phyloP scores from a whole-genome alignment of 805 yeast species.

The Hanseniaspora occidentalis region DNA sequence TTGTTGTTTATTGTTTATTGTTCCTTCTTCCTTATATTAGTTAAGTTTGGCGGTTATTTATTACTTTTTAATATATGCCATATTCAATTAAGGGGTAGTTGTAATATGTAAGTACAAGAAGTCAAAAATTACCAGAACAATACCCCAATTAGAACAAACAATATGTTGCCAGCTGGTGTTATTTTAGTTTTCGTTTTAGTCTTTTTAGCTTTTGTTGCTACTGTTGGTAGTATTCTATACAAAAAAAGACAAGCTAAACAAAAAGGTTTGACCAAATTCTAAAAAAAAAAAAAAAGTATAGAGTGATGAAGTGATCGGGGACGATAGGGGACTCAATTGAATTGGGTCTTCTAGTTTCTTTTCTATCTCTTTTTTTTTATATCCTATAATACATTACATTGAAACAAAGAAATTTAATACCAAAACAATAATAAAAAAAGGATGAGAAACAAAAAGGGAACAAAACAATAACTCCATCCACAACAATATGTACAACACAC shows the following conservation, averaged over 20 bases:
- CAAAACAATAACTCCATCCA: too few relatives aligned
- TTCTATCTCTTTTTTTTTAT: not conserved
- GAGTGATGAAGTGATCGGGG: too few relatives aligned
- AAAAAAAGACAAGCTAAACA: constrained; percentile 26
- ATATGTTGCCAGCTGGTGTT: constrained; percentile 65
- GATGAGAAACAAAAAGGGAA: too few relatives aligned
- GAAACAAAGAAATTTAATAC: not conserved
- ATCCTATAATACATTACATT: not conserved
- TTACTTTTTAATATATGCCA: too few relatives aligned
- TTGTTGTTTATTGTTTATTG: too few relatives aligned
- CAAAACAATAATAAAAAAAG: not conserved
- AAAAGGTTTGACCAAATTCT: constrained; percentile 28
- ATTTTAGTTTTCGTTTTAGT: constrained; percentile 46
- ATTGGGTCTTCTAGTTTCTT: too few relatives aligned
- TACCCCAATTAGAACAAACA: constrained; percentile 6
- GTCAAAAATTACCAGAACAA: not conserved
- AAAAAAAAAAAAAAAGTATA: constrained; percentile 5
- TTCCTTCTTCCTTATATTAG: too few relatives aligned
- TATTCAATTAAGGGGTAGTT: too few relatives aligned
- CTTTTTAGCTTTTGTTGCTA: constrained; percentile 24
- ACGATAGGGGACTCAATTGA: too few relatives aligned
- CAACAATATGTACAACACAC: too few relatives aligned
- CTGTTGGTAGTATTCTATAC: constrained; percentile 20
- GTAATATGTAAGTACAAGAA: not conserved
- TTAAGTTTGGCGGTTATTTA: too few relatives aligned